Evolutionary conservation across 2,329 filamentous ascomycete species (phyloP).

Genomic region (Ophiostoma sp.): DNA sequence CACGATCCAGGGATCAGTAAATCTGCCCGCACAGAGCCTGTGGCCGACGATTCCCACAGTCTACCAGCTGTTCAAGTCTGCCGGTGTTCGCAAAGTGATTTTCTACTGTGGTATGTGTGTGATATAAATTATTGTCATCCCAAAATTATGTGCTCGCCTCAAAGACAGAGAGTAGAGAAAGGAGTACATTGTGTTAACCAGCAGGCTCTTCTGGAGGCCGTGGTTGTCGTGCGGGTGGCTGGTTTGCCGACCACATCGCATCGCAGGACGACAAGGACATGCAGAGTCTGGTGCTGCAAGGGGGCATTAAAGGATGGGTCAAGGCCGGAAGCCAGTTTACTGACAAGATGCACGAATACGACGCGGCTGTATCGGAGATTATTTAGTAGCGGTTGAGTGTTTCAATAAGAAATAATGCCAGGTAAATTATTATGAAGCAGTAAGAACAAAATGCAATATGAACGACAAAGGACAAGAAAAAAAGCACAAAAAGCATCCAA

Average conservation of each 20-base stretch:
- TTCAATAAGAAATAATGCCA: neutral
- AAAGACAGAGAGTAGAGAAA: neutral
- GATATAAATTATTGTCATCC: neutral
- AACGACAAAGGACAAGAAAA: neutral
- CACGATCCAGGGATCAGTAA: conserved; percentile 55
- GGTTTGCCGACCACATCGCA: conserved; percentile 55
- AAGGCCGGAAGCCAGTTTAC: conserved; percentile 49
- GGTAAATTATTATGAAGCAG: neutral
- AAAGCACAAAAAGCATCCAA: no score
- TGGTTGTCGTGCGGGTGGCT: conserved; percentile 54
- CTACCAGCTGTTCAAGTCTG: conserved; percentile 45
- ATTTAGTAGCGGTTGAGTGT: no score
- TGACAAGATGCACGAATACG: conserved; percentile 50
- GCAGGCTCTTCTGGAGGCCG: conserved; percentile 56
- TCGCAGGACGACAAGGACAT: conserved; percentile 44
- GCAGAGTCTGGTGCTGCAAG: conserved; percentile 51
- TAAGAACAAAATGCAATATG: neutral
- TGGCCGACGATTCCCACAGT: conserved; percentile 45
- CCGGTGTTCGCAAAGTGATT: conserved; percentile 44
- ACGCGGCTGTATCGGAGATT: conserved; percentile 38
- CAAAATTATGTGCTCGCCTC: neutral
- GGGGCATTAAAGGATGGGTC: conserved; percentile 58
- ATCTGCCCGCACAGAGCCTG: conserved; percentile 51
- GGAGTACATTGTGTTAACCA: neutral
- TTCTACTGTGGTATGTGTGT: conserved; percentile 50